A percentile compares a stretch with the other conserved stretches of the same genome.
Evolutionary conservation across 2,329 filamentous ascomycete genomes (phyloP).

Genomic region (Daldinia eschscholtzii): DNA sequence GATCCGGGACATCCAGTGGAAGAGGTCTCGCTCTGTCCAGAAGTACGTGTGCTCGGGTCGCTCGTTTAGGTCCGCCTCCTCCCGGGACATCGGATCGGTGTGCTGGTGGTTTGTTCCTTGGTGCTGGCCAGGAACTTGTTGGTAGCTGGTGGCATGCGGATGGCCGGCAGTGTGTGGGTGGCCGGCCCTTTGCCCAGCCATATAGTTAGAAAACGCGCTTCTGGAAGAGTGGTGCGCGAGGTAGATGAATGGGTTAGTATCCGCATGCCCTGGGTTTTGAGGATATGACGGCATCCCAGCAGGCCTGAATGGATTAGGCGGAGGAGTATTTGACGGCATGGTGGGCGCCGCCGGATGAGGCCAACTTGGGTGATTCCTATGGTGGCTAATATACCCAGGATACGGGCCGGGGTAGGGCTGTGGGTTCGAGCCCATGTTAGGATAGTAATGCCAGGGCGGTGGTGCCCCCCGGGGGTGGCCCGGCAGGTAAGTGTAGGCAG

Average conservation of each 20-base stretch:
- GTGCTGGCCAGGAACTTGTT: not conserved
- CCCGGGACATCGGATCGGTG: not conserved
- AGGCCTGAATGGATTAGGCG: not conserved
- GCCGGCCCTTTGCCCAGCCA: not conserved
- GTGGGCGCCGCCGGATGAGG: not conserved
- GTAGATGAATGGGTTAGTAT: not conserved
- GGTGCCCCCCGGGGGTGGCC: not conserved
- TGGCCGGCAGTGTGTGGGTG: not conserved
- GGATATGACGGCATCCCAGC: not conserved
- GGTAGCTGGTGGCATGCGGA: not conserved
- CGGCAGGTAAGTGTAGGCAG: not conserved
- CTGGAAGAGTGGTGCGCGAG: not conserved
- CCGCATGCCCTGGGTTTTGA: not conserved
- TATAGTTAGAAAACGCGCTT: not conserved
- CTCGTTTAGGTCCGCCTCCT: not conserved
- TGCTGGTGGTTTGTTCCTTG: not conserved
- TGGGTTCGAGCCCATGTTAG: not conserved
- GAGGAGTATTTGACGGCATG: not conserved
- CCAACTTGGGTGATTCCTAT: not conserved
- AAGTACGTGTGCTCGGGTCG: slow-evolving; percentile 15
- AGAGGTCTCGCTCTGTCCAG: slow-evolving; percentile 7
- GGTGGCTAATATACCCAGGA: not conserved
- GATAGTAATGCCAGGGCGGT: not conserved
- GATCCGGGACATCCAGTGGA: not conserved
- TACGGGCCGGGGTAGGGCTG: not conserved